A percentile compares a stretch with the other conserved stretches of the same genome.
Conservation (phyloP, 2,329 filamentous ascomycete genomes). For the Trichocomaceae sp. region DNA sequence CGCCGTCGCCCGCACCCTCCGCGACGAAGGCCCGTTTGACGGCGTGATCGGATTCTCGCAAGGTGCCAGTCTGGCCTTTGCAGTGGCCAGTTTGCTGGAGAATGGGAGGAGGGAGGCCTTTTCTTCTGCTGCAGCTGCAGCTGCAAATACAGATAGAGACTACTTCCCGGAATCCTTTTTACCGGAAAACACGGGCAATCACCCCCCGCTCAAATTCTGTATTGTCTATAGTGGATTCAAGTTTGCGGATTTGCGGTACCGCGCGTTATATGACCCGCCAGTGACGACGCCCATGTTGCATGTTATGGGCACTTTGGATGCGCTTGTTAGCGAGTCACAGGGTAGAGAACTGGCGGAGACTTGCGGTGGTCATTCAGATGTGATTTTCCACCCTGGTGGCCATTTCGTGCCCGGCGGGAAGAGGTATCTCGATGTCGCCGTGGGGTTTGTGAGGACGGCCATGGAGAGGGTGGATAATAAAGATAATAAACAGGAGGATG, state of each 20-base stretch:
- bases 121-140: conserved; percentile 23
- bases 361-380: conserved; percentile 49
- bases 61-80: conserved; percentile 64
- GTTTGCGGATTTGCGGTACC: conserved; percentile 55
- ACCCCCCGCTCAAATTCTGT: conserved; percentile 61
- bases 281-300: conserved; percentile 74
- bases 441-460: conserved; percentile 60
- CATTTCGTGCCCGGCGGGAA: conserved; percentile 82
- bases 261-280: conserved; percentile 60
- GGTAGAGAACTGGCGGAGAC: conserved; percentile 61
- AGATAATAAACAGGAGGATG: conserved; percentile 35
- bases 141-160: neutral
- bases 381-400: conserved; percentile 74
- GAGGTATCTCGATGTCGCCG: conserved; percentile 70
- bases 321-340: conserved; percentile 73
- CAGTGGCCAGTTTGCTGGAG: conserved; percentile 69
- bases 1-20: conserved; percentile 55
- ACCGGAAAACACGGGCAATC: conserved; percentile 26
- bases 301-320: conserved; percentile 76
- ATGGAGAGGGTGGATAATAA: conserved; percentile 30
- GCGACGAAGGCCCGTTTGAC: conserved; percentile 61
- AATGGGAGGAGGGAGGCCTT: conserved; percentile 43
- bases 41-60: conserved; percentile 79
- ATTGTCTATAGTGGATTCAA: conserved; percentile 73
- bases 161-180: conserved; percentile 48